phyloP scores from a whole-genome alignment of 2,329 filamentous ascomycete genomes.

The Aspergillus novofumigatus region DNA sequence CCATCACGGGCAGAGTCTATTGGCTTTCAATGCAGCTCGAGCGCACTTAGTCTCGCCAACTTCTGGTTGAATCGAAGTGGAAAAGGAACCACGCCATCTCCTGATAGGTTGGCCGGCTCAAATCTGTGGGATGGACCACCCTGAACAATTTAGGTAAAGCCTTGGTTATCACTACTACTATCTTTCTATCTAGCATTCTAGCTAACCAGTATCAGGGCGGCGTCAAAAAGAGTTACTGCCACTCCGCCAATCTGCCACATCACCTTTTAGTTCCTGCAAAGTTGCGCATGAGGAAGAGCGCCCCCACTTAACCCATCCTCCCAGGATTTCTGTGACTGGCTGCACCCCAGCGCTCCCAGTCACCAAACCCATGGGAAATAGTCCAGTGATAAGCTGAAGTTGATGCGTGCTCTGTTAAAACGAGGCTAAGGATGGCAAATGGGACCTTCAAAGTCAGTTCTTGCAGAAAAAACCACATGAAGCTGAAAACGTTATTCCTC shows the following conservation, averaged over 20 bases:
- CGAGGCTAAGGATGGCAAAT: neutral
- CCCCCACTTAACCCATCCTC: neutral
- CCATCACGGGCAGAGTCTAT: conserved; percentile 13
- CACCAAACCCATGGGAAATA: neutral
- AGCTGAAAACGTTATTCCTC: neutral
- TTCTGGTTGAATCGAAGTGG: conserved; percentile 10
- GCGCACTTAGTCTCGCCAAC: conserved; percentile 10
- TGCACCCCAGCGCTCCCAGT: neutral
- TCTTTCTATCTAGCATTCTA: neutral
- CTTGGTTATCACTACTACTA: neutral
- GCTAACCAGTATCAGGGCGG: neutral
- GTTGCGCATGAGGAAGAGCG: neutral
- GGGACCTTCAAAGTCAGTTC: neutral
- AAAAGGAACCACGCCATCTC: neutral
- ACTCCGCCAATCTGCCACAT: neutral
- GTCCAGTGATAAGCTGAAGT: neutral
- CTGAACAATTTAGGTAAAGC: neutral
- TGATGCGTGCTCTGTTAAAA: neutral
- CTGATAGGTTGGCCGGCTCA: neutral
- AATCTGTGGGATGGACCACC: neutral
- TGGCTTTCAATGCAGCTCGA: conserved; percentile 10
- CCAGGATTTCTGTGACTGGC: neutral
- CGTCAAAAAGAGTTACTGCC: neutral
- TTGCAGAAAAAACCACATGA: neutral
- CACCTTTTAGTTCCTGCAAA: neutral